phyloP scores from a whole-genome alignment of 495 filamentous ascomycete genomes.

The Ramalina peruviana region DNA sequence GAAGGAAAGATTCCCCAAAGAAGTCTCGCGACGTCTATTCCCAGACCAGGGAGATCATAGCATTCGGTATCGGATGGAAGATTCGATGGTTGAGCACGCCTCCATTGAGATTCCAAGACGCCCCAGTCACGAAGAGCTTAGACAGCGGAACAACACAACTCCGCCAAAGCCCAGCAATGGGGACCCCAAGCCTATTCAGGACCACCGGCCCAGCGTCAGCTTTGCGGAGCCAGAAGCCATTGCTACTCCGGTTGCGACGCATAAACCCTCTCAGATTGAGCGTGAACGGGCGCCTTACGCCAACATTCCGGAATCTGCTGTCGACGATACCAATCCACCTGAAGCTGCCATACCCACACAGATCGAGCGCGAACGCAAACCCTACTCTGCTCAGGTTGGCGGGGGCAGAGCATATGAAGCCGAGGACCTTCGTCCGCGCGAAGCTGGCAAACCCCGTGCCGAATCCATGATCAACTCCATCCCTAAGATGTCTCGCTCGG shows the following conservation, averaged over 20 bases:
- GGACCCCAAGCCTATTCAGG: constrained; percentile 5
- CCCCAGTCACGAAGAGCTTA: constrained; percentile 14
- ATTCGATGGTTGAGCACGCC: constrained; percentile 33
- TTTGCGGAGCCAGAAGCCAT: constrained; percentile 10
- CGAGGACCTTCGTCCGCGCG: constrained; percentile 1
- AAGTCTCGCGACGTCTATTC: constrained; percentile 60
- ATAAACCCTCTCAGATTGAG: constrained; percentile 27
- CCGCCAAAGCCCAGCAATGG: constrained; percentile 1
- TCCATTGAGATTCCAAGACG: constrained; percentile 34
- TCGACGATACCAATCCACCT: constrained; percentile 36
- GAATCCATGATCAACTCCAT: constrained; percentile 6
- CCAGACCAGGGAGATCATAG: constrained; percentile 33
- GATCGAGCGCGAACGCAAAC: constrained; percentile 50
- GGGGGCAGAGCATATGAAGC: constrained; percentile 41
- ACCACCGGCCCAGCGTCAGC: constrained; percentile 12
- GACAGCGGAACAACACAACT: background rate
- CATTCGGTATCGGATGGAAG: constrained; percentile 29
- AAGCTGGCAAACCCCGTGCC: constrained; percentile 7
- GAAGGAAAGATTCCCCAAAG: constrained; percentile 65
- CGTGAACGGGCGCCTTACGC: constrained; percentile 38
- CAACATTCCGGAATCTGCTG: constrained; percentile 21
- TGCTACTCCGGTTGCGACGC: constrained; percentile 14
- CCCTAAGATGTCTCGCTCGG: constrained; percentile 6
- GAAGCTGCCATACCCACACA: constrained; percentile 17
- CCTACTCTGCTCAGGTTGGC: constrained; percentile 42